Base-by-base conservation (phyloP, 108 stramenopile genomes). In the Pseudonitzschia multiseries region DNA sequence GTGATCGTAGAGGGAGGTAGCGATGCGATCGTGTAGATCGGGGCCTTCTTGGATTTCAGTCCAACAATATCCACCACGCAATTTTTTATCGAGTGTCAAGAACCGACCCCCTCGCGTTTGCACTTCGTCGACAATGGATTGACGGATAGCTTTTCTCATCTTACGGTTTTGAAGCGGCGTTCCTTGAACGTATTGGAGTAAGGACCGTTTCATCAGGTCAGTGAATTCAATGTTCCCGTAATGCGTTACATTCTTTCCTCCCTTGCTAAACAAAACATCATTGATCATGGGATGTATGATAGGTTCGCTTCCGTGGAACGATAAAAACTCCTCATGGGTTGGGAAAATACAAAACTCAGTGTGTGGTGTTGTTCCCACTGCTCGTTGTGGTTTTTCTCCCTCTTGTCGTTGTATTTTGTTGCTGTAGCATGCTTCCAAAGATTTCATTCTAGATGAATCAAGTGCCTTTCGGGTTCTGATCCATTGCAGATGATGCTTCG, bases 401-500 rank as follows among this genome's bases (percentile, higher is more conserved):
- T 12, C 10, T 26, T 56, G 54, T 56, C 9, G 54, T 26, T 56
- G 54, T 2, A 48, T 59, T 62, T 62, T 62, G 9, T 40, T 20
- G 36, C n/a, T 62, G 36, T 62, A 62, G 20, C 61, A 62, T 21
- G 4, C 20, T 33, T 62, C 61, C 18, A 62, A 40, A 13, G 33
- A 62, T 62, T 62, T 62, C 61, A 62, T 62, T n/a, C 61, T 33
- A 4, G 61, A 33, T 8, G 32, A 4, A 62, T 62, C 61, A 17
- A 62, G 26, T 8, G 36, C 36, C 29, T 57, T 57, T 24, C 53
- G 65, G 2, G 52, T 48, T 57, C 42, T 48, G 8, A 67, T 56
- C 73, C 73, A 74, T 43, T 66, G 52, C 54, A 64, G 21, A 57
- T 74, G 73, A 22, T 54, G 36, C 21, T 48, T 67, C 29, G 41